Conservation (phyloP, 1,284 basidiomycete species). For the Meripilus lineatus region DNA sequence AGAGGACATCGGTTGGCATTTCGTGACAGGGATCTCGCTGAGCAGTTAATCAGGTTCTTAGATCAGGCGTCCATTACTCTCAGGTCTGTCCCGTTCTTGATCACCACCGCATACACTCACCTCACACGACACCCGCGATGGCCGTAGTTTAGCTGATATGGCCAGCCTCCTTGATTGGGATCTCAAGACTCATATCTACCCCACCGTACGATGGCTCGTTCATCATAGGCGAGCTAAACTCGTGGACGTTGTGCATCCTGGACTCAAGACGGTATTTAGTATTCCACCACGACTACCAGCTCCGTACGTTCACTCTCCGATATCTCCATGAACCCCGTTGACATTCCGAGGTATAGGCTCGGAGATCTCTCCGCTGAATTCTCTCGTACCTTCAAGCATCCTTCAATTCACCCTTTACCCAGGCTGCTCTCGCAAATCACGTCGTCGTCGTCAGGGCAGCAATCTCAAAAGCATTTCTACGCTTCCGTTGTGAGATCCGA, state of each 20-base stretch:
- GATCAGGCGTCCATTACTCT: constrained; percentile 62
- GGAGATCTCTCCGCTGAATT: constrained; percentile 61
- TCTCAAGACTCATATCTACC: constrained; percentile 81
- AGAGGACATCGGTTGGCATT: constrained; percentile 55
- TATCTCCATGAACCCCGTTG: no score
- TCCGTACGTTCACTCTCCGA: constrained; percentile 44
- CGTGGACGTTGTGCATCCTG: constrained; percentile 80
- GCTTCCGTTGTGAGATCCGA: constrained; percentile 67
- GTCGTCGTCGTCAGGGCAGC: constrained; percentile 49
- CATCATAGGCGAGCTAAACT: constrained; percentile 87
- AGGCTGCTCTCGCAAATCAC: constrained; percentile 72
- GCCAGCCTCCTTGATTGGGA: constrained; percentile 84
- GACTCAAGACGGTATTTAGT: constrained; percentile 81
- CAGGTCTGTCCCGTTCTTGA: no score
- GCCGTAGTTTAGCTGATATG: constrained; percentile 80
- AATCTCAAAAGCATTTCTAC: constrained; percentile 67
- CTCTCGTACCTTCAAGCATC: constrained; percentile 57
- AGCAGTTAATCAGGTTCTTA: constrained; percentile 64
- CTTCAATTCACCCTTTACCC: constrained; percentile 66
- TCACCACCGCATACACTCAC: constrained; percentile 1
- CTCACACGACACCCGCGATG: no score
- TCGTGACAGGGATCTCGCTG: constrained; percentile 63
- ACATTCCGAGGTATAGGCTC: constrained; percentile 38
- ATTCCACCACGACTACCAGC: constrained; percentile 63
- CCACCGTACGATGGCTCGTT: constrained; percentile 86